Conservation (phyloP, 1,139 yeast genomes). For the Geotrichum macrosporum region DNA sequence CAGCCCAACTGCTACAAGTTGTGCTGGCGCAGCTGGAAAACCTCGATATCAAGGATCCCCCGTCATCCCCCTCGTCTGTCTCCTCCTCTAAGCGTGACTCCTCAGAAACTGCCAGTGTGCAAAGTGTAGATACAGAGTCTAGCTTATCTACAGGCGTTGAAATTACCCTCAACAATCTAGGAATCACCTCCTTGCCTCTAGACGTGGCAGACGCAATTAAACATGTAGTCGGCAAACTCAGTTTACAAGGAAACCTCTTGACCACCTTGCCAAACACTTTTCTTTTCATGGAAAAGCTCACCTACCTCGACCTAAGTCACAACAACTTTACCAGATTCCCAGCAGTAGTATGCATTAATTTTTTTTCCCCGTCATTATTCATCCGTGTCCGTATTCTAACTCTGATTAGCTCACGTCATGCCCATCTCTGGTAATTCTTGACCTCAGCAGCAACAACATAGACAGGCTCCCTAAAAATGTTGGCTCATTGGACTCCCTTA, state of each 20-base stretch:
- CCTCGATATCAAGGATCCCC: slow-evolving; percentile 9
- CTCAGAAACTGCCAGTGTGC: slow-evolving; percentile 9
- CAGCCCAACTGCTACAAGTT: slow-evolving; percentile 11
- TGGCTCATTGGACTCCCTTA: slow-evolving; percentile 39
- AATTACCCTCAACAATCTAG: slow-evolving; percentile 37
- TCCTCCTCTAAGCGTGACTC: not conserved
- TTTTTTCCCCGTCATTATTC: too few relatives aligned
- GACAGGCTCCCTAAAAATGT: slow-evolving; percentile 44
- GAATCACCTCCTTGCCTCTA: slow-evolving; percentile 37
- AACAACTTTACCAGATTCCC: slow-evolving; percentile 58
- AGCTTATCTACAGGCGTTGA: slow-evolving; percentile 22
- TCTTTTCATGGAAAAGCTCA: slow-evolving; percentile 44
- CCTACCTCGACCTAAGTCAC: slow-evolving; percentile 63
- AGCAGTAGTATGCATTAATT: slow-evolving; percentile 29
- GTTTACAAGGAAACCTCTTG: slow-evolving; percentile 51
- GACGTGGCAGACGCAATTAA: slow-evolving; percentile 42
- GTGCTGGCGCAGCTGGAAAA: slow-evolving; percentile 11
- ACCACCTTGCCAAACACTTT: slow-evolving; percentile 49
- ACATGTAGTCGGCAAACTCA: slow-evolving; percentile 49
- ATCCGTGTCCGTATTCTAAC: slow-evolving; percentile 20
- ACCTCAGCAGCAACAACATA: slow-evolving; percentile 58
- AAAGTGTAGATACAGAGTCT: slow-evolving; percentile 11
- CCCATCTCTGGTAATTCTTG: slow-evolving; percentile 57
- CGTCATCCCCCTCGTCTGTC: slow-evolving; percentile 7
- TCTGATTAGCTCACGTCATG: slow-evolving; percentile 34